These are phyloP conservation scores for Corylus heterophylla DNA, from an alignment of 306 rosid genomes.

Conservation along the genomic window DNA sequence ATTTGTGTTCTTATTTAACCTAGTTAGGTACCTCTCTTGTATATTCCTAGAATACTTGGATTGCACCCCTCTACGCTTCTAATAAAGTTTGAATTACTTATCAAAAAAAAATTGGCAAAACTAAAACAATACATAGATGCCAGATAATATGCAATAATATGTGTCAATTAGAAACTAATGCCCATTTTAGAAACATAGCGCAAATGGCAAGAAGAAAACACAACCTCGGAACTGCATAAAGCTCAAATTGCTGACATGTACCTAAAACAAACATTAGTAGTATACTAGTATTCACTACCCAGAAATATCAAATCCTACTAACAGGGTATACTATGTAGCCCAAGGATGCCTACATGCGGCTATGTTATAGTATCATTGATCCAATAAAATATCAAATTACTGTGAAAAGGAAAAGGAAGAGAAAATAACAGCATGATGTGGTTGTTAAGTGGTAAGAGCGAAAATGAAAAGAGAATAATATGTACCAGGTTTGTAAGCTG, in stretches of 20 bases:
- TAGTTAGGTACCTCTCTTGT: too few species aligned
- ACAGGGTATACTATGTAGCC: neutral
- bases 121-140: too few species aligned
- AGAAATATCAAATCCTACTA: neutral
- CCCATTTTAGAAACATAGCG: too few species aligned
- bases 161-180: too few species aligned
- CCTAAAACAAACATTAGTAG: neutral
- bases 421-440: constrained; percentile 1
- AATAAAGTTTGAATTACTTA: too few species aligned
- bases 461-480: constrained; percentile 3
- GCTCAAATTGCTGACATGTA: neutral
- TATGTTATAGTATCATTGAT: neutral
- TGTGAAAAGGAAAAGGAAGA: neutral
- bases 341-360: neutral
- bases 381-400: neutral
- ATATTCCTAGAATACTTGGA: too few species aligned
- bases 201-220: too few species aligned
- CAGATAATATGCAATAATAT: too few species aligned
- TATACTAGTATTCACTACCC: neutral
- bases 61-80: too few species aligned
- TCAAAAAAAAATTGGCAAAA: too few species aligned
- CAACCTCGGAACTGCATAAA: neutral
- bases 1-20: too few species aligned
- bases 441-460: neutral
- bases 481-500: constrained; percentile 49